Percentiles rank a stretch among this genome's conserved stretches.
These are phyloP conservation scores for Lipomyces mesembrius DNA, from an alignment of 805 yeast species.

Conservation along the genomic window DNA sequence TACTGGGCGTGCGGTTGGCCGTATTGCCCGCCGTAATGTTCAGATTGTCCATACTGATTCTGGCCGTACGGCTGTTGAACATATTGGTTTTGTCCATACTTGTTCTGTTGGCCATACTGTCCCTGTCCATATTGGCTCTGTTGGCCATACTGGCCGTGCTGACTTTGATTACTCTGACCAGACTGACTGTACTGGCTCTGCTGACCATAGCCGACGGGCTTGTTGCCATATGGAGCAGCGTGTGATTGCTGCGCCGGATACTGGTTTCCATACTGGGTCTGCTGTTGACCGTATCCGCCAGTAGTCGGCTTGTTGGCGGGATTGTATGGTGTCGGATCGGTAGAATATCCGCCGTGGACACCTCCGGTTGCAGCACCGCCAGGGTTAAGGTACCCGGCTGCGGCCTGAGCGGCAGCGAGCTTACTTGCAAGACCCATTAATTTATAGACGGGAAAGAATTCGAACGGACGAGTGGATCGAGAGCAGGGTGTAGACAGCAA, in stretches of 20 bases:
- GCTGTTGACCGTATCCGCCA: neutral
- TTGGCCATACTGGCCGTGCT: conserved; percentile 7
- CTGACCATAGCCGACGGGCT: conserved; percentile 28
- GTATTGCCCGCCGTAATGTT: conserved; percentile 21
- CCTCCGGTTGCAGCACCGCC: neutral
- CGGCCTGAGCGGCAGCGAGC: conserved; percentile 38
- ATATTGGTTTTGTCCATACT: no score
- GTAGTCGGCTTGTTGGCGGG: neutral
- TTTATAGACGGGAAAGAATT: neutral
- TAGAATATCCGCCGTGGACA: conserved; percentile 4
- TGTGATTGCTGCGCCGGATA: conserved; percentile 14
- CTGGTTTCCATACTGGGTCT: conserved; percentile 4
- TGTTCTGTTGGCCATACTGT: conserved; percentile 15
- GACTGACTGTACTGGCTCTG: conserved; percentile 5
- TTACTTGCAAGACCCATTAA: conserved; percentile 44
- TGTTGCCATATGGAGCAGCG: conserved; percentile 26
- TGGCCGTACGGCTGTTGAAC: conserved; percentile 5
- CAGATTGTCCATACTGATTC: conserved; percentile 17
- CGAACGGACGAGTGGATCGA: neutral
- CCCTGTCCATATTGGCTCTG: conserved; percentile 18
- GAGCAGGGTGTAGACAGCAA: neutral
- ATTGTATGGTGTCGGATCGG: conserved; percentile 6
- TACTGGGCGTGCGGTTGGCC: conserved; percentile 14
- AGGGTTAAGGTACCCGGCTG: conserved; percentile 21
- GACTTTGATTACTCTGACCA: conserved; percentile 4